These are phyloP conservation scores for Phytophthora europaea DNA, from an alignment of 352 stramenopile species.

Conservation along the genomic window DNA sequence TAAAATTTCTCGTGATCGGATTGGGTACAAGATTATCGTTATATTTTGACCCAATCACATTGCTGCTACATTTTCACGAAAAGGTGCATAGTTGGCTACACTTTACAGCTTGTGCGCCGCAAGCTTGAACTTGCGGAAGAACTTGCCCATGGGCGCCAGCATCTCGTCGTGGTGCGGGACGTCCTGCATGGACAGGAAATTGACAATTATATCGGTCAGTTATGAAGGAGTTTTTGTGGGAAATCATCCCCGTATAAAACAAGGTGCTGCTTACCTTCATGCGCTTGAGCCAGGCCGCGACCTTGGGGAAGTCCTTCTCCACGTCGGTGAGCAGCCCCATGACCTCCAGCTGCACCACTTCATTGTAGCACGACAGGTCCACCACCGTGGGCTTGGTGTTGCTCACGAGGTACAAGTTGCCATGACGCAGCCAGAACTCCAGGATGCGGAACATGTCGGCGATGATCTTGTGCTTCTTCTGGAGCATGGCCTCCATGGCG, in stretches of 20 bases:
- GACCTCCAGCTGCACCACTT: slow-evolving; percentile 79
- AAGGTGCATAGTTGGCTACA: slow-evolving; percentile 5
- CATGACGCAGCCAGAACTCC: slow-evolving; percentile 75
- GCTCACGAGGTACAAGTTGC: slow-evolving; percentile 71
- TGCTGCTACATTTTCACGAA: not conserved
- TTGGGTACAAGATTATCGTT: slow-evolving; percentile 27
- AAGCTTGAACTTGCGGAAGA: slow-evolving; percentile 79
- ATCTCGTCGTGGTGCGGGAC: slow-evolving; percentile 74
- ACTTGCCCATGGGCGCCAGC: slow-evolving; percentile 70
- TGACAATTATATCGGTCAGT: not conserved
- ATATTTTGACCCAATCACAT: not conserved
- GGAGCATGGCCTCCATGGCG: slow-evolving; percentile 54
- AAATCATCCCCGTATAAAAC: not conserved
- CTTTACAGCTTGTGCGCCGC: slow-evolving; percentile 50
- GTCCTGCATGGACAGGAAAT: slow-evolving; percentile 36
- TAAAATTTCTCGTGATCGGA: not conserved
- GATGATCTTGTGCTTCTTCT: slow-evolving; percentile 68
- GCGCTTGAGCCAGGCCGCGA: slow-evolving; percentile 68
- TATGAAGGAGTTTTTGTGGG: slow-evolving; percentile 3
- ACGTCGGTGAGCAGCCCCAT: slow-evolving; percentile 63
- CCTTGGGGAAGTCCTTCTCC: slow-evolving; percentile 62
- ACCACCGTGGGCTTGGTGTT: slow-evolving; percentile 63
- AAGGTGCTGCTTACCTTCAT: slow-evolving; percentile 63
- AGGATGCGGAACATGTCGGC: slow-evolving; percentile 68
- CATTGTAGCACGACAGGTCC: slow-evolving; percentile 85